phyloP scores from a whole-genome alignment of 2,329 filamentous ascomycete species.

The Cadophora sp. region DNA sequence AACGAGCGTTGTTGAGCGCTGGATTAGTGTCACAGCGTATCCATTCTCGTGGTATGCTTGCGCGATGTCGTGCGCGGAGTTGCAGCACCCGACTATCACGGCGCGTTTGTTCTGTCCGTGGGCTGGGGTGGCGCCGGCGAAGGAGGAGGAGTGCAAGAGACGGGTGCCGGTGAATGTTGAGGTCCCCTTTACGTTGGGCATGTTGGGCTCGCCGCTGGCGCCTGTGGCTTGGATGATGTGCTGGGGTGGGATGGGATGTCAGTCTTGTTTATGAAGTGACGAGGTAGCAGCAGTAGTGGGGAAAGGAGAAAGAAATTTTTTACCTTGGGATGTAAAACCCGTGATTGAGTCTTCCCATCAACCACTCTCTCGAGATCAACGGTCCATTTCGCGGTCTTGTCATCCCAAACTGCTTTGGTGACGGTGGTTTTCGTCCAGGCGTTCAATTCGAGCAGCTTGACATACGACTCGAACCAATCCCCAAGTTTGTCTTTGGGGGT shows the following conservation, averaged over 20 bases:
- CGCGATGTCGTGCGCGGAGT: constrained; percentile 72
- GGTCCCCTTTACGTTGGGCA: constrained; percentile 59
- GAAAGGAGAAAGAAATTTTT: background rate
- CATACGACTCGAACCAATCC: constrained; percentile 73
- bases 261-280: constrained; percentile 42
- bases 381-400: constrained; percentile 59
- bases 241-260: constrained; percentile 35
- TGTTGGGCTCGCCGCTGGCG: constrained; percentile 55
- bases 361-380: constrained; percentile 58
- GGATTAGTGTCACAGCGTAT: constrained; percentile 72
- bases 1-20: constrained; percentile 70
- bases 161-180: constrained; percentile 53
- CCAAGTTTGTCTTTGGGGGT: constrained; percentile 76
- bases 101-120: constrained; percentile 62
- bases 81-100: constrained; percentile 71
- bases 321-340: constrained; percentile 31
- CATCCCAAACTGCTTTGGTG: constrained; percentile 56
- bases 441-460: constrained; percentile 69
- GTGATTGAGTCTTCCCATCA: constrained; percentile 32
- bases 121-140: constrained; percentile 56
- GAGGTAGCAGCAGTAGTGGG: too few relatives aligned
- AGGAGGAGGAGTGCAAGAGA: constrained; percentile 67
- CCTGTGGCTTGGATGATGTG: constrained; percentile 41
- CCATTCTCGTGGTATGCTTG: constrained; percentile 73
- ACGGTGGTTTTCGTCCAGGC: constrained; percentile 66